A percentile compares a stretch with the other conserved stretches of the same genome.
phyloP scores from a whole-genome alignment of 192 early-diverging fungal species.

The Martensiomyces pterosporus region DNA sequence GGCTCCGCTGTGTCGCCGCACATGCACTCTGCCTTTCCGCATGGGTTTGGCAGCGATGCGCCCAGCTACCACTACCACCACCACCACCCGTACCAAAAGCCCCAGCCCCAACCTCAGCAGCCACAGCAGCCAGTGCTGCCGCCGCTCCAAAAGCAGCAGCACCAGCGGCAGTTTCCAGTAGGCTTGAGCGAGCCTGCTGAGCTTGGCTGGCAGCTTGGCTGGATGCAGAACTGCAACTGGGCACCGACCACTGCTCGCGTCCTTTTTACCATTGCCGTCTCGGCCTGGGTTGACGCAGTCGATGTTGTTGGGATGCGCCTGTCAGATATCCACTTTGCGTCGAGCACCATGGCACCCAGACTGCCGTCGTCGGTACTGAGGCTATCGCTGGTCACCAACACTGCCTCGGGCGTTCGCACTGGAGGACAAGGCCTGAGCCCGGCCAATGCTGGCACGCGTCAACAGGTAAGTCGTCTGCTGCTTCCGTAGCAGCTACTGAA shows the following conservation, averaged over 20 bases:
- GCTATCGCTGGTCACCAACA: constrained; percentile 19
- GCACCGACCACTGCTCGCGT: constrained; percentile 21
- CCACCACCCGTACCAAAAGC: not conserved
- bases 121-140: constrained; percentile 10
- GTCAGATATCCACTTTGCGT: constrained; percentile 39
- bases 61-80: not conserved
- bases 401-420: not conserved
- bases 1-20: constrained; percentile 1
- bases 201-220: constrained; percentile 40
- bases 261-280: constrained; percentile 36
- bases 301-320: constrained; percentile 27
- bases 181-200: constrained; percentile 32
- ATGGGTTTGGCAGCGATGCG: constrained; percentile 3
- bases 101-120: constrained; percentile 9
- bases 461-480: not conserved
- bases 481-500: too few species aligned
- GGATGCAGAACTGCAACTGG: constrained; percentile 28
- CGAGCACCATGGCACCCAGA: constrained; percentile 41
- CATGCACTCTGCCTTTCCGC: not conserved
- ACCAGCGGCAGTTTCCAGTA: constrained; percentile 8
- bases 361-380: constrained; percentile 43
- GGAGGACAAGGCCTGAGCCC: not conserved
- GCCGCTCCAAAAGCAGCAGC: not conserved
- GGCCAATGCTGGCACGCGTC: not conserved
- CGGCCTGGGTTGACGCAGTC: constrained; percentile 33